Base-by-base conservation (phyloP, 495 filamentous ascomycete genomes). In the Bombardia bombarda region DNA sequence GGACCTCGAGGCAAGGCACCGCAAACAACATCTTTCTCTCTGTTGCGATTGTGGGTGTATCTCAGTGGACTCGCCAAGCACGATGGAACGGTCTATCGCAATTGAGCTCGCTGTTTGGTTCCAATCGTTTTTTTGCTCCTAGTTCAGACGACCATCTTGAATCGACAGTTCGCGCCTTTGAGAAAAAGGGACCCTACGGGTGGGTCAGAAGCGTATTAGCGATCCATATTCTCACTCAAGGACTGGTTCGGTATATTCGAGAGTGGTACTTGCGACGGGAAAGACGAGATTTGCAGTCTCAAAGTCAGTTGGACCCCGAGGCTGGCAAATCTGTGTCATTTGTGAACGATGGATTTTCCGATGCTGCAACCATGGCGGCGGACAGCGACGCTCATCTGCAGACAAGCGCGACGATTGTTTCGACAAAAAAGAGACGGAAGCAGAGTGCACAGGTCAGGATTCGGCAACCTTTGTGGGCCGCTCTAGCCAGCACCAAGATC, bases 381-480 rank as follows among this genome's bases (percentile, higher is more conserved):
- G 69, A 71, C 41, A 68, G 62, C 49, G 69, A 73, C 34, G 60
- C 66, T 19, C 57, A 57, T 20, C 30, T 61, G 23, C 57, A 61
- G 34, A 52, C 48, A 10, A 58, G 45, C 23, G 42, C 43, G 8
- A 47, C 51, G 3, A 59, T 59, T 21, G 52, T 68, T 40, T 63
- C 66, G 7, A 80, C 77, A 32, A 92, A 93, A 65, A 92, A 87
- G 69, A 86, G 84, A 62, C 77, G 82, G 60, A 87, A 87, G 65
- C 87, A 94, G 62, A 89, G 84, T 45, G 87, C 85, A 34, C 85
- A 87, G 60, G 87, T 95, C 40, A 72, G 89, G 58, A 89, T 85
- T 54, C 79, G 84, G 43, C 90, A 96, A 67, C 90, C 90, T 32
- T 79, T 96, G 41, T 96, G 90, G 90, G 87, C 90, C 40, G 90